Base-by-base conservation (phyloP, 208 protist species). In the Trypanosoma congolense region DNA sequence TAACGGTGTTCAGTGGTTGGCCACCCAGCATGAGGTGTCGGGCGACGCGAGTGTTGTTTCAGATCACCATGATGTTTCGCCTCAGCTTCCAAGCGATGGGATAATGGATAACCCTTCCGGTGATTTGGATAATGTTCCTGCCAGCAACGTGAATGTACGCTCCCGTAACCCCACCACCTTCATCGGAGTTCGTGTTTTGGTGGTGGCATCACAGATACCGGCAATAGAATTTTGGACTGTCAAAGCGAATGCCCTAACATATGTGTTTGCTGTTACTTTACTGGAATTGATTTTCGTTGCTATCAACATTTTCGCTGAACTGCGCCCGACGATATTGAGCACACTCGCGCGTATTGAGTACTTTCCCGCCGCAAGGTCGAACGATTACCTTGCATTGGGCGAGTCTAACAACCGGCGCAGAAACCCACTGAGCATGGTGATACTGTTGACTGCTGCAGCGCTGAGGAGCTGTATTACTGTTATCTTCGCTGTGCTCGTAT, bases 1-100 rank as follows among this genome's bases (percentile, higher is more conserved):
- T 16, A 54, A 30, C 10, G 80, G 75, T 14, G 84, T 89, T 9
- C 63, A 74, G 26, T 92, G 84, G 84, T 21, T 76, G 0, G 1
- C 59, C 0, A 63, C 70, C 9, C 58, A 45, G 12, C 64, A 60
- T 14, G 58, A 66, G 35, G 30, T n/a, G n/a, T n/a, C n/a, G n/a
- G n/a, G n/a, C n/a, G n/a, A n/a, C n/a, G n/a, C n/a, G n/a, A n/a
- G n/a, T n/a, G n/a, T n/a, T n/a, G n/a, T n/a, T n/a, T n/a, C n/a
- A n/a, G n/a, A n/a, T n/a, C n/a, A n/a, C n/a, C n/a, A n/a, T n/a
- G n/a, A n/a, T n/a, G n/a, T n/a, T n/a, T n/a, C n/a, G n/a, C n/a
- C n/a, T n/a, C n/a, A n/a, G n/a, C n/a, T n/a, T n/a, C n/a, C n/a
- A n/a, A n/a, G n/a, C n/a, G n/a, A n/a, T n/a, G n/a, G n/a, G n/a